Evolutionary conservation across 2,329 filamentous ascomycete genomes (phyloP), one percentile per base, ranked within the genome.

Genomic region (Xylaria sp.): DNA sequence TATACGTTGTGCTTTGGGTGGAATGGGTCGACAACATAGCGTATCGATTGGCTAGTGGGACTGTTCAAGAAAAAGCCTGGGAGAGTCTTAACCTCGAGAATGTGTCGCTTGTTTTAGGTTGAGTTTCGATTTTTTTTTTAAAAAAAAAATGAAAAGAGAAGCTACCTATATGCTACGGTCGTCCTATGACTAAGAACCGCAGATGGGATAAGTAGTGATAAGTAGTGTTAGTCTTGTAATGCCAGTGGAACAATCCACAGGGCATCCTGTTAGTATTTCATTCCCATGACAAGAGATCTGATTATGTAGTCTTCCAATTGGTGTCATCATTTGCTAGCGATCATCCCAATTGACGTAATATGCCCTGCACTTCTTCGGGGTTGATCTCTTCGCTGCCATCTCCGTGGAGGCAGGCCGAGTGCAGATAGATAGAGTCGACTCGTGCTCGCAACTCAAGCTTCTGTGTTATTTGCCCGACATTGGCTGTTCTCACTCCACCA

Each of bases 401-500:
- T 5, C 55, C 36, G 11, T 11, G 54, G 39, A 83, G 69, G 61
- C 82, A 84, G 4, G 84, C 83, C 5, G 85, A 84, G 65, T 87
- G 85, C 50, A 86, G 78, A 79, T 80, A 84, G 4, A 81, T 73
- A 42, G 70, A 68, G 27, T 53, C 50, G 5, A 63, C 63, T 36
- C 74, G 71, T 27, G 67, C 65, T 36, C 68, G 70, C 25, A 84
- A 66, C 4, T 61, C 69, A 2, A 77, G 63, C 15, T 25, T 63
- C 9, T 67, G 66, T 4, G 75, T 72, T 9, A 83, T 60, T 2
- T 64, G 58, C 6, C 22, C 38, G 7, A 83, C 73, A 63, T 84
- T 85, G n/a, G 63, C 63, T 49, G 76, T 79, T 49, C 84, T 78
- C 20, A 87, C 78, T 1, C 86, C 85, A 0, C 86, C 86, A 0